Base-by-base conservation (phyloP, 208 protist genomes). In the Trypanosoma lewisi region DNA sequence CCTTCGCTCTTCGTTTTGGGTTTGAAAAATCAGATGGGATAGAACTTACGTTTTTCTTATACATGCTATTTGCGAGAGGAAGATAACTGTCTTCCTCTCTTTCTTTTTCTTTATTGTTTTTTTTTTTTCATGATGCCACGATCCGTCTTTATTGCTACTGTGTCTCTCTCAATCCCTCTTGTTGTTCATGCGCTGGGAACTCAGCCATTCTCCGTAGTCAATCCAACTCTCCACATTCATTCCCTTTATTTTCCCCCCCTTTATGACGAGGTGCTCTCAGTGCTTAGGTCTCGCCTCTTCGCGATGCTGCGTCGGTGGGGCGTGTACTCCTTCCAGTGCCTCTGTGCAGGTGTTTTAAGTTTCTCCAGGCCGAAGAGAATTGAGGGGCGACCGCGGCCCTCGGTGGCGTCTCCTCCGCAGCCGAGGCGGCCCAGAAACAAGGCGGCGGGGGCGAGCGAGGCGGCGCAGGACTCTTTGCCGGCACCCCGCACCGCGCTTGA, bases 401-500 rank as follows among this genome's bases (percentile, higher is more conserved):
- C 11, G 30, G 7, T 48, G 25, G 25, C 60, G 37, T 28, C 19
- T 61, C 8, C 28, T 5, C 16, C n/a, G 33, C 11, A n/a, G 28
- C 47, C 45, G n/a, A 47, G 42, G 12, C 55, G 33, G 27, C 21
- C 21, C 23, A 49, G 14, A 59, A 56, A 39, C 27, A 70, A 47
- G 8, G 41, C 34, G 23, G 14, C 17, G 23, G 3, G 7, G 2
- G 59, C 23, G 5, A 54, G 34, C 16, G 27, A 9, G 4, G 25
- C 8, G 16, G n/a, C 19, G 63, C 21, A 31, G 33, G 34, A 28
- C 19, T 5, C 49, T 14, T 14, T 31, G 9, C 21, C 30, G 39
- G 42, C 56, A 14, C 61, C 77, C 48, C 80, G 80, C 36, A 74
- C 53, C 7, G 66, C 73, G 16, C 55, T 77, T 1, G 75, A 85